Base-by-base conservation (phyloP, 345 rosid genomes). In the Salix dunnii region DNA sequence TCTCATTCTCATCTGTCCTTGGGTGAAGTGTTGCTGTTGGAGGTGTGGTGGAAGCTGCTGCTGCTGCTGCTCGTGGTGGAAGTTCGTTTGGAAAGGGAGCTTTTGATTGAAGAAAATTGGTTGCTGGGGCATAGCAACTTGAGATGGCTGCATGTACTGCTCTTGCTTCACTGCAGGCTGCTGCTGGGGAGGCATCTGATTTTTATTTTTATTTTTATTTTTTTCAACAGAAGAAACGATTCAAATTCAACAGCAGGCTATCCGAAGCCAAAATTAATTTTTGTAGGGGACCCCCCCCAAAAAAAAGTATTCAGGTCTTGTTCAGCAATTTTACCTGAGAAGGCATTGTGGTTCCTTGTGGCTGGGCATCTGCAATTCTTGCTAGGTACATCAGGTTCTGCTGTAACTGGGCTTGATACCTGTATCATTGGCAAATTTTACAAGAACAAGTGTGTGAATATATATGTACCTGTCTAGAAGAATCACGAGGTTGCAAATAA, bases 361-460 rank as follows among this genome's bases (percentile, higher is more conserved):
- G 78, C n/a, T 82, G 84, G 58, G 77, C 73, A 80, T 84, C 87
- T 31, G 87, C 86, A 40, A 86, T 74, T 67, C 68, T 80, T 27
- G 85, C 87, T 11, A 84, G 85, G 78, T 60, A 82, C 78, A 72
- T 78, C 58, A 84, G 68, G 82, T 86, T 84, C 79, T 82, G 62
- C 71, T 86, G 85, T 55, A 86, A 82, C 80, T 80, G 82, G 40
- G 75, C 71, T 75, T 86, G 87, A 75, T 72, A 78, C 73, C 89
- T 84, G 81, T 48, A 68, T 63, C 75, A 53, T 77, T 64, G 33
- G 63, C 13, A 71, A 23, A 36, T 40, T 13, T 55, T 27, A 73
- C 18, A 18, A 48, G 11, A 20, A 25, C 62, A 74, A 31, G 25
- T 55, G 33, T 64, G 21, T 21, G 46, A 42, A 42, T 42, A 13